phyloP scores from a whole-genome alignment of 2,329 filamentous ascomycete species.

The Myriosclerotinia scirpicola region DNA sequence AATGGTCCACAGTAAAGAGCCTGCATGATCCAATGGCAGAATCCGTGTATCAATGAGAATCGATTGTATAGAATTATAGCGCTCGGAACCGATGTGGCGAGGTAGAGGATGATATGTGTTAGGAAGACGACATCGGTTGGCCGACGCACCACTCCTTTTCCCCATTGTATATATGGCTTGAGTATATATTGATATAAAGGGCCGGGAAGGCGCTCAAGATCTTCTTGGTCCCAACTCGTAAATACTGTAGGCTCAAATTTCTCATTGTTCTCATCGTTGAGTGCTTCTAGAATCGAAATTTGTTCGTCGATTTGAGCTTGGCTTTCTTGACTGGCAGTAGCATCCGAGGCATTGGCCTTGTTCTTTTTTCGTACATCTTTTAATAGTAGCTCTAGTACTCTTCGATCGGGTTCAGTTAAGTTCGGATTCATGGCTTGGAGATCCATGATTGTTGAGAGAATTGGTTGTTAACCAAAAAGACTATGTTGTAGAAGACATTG shows the following conservation, averaged over 20 bases:
- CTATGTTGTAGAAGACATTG: not conserved
- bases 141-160: slow-evolving; percentile 31
- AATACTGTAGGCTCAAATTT: slow-evolving; percentile 35
- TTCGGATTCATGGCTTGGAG: slow-evolving; percentile 21
- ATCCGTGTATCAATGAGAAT: slow-evolving; percentile 67
- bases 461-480: slow-evolving; percentile 14
- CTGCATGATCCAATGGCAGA: slow-evolving; percentile 65
- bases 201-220: slow-evolving; percentile 28
- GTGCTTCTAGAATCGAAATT: slow-evolving; percentile 20
- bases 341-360: not conserved
- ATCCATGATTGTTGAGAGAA: slow-evolving; percentile 19
- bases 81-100: slow-evolving; percentile 67
- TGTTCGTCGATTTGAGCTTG: slow-evolving; percentile 19
- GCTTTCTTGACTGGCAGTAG: not conserved
- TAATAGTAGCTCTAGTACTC: slow-evolving; percentile 21
- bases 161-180: slow-evolving; percentile 31
- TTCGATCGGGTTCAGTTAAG: slow-evolving; percentile 21
- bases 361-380: slow-evolving; percentile 13
- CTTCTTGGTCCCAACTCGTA: slow-evolving; percentile 31
- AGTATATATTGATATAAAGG: slow-evolving; percentile 24
- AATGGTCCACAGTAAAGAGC: slow-evolving; percentile 70
- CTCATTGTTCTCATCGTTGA: slow-evolving; percentile 24
- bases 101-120: slow-evolving; percentile 72
- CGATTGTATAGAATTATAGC: slow-evolving; percentile 62
- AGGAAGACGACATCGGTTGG: slow-evolving; percentile 71